These are phyloP conservation scores for Cladophialophora exuberans DNA, from an alignment of 2,329 filamentous ascomycete species.

Conservation along the genomic window DNA sequence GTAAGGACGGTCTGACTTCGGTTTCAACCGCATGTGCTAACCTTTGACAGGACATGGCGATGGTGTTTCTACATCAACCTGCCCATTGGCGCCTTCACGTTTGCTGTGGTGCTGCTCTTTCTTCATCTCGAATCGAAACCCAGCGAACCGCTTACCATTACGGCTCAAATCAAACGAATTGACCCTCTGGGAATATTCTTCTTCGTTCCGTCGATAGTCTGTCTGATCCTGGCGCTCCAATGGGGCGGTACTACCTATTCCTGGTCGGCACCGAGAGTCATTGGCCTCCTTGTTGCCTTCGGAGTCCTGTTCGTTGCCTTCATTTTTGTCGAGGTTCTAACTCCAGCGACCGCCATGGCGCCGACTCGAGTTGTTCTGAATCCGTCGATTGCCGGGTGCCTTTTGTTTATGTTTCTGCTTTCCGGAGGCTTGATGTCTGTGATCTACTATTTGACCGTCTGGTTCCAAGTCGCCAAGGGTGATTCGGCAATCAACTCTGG, in stretches of 20 bases:
- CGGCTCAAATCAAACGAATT: constrained; percentile 11
- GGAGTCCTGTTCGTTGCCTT: constrained; percentile 46
- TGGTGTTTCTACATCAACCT: constrained; percentile 34
- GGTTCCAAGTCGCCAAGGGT: constrained; percentile 50
- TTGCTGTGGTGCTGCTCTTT: constrained; percentile 28
- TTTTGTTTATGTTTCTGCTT: constrained; percentile 40
- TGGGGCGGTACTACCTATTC: constrained; percentile 48
- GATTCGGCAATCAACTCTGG: constrained; percentile 33
- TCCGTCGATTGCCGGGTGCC: constrained; percentile 39
- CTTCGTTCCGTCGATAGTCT: constrained; percentile 40
- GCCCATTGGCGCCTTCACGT: constrained; percentile 41
- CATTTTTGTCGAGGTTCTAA: constrained; percentile 48
- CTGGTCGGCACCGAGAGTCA: constrained; percentile 49
- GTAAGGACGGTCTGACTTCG: neutral
- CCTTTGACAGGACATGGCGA: neutral
- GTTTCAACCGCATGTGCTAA: neutral
- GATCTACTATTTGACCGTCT: constrained; percentile 41
- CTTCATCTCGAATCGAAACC: constrained; percentile 18
- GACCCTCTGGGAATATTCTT: constrained; percentile 42
- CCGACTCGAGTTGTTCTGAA: constrained; percentile 40
- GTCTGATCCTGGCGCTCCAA: constrained; percentile 44
- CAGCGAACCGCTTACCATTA: constrained; percentile 32
- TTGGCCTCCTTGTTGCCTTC: constrained; percentile 54
- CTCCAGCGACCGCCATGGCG: constrained; percentile 51
- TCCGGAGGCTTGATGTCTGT: constrained; percentile 30